These are phyloP conservation scores for Podospora bellae-mahoneyi DNA, from an alignment of 495 filamentous ascomycete species.

Conservation along the genomic window DNA sequence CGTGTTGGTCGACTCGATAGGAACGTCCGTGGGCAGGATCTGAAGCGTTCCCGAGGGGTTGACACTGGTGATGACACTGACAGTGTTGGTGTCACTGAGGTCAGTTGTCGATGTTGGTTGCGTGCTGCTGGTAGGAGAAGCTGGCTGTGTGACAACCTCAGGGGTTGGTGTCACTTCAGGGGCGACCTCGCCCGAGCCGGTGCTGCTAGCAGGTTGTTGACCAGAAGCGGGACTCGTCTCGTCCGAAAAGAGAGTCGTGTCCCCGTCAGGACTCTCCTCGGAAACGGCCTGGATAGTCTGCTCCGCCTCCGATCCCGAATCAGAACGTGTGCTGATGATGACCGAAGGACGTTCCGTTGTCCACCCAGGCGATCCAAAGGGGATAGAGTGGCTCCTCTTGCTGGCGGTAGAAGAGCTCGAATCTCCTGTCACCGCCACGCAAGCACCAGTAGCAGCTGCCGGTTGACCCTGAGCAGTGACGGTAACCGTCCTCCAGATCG, in stretches of 20 bases:
- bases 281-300: background rate
- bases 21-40: conserved; percentile 16
- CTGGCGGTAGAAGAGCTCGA: background rate
- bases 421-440: background rate
- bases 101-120: background rate
- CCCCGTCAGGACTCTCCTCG: background rate
- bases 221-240: background rate
- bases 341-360: background rate
- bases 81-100: conserved; percentile 3
- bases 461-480: background rate
- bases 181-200: background rate
- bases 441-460: background rate
- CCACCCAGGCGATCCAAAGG: background rate
- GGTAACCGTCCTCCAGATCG: background rate
- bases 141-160: background rate
- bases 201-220: background rate
- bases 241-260: background rate
- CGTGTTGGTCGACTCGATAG: conserved; percentile 12
- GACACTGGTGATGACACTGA: conserved; percentile 26
- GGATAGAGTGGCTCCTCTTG: background rate
- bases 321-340: background rate
- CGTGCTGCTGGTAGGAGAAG: background rate
- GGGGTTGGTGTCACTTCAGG: background rate
- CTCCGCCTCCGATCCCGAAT: too few species aligned
- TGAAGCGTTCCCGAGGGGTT: conserved; percentile 23